Conservation (phyloP, 2,329 filamentous ascomycete genomes). For the Sporothrix curviconia region DNA sequence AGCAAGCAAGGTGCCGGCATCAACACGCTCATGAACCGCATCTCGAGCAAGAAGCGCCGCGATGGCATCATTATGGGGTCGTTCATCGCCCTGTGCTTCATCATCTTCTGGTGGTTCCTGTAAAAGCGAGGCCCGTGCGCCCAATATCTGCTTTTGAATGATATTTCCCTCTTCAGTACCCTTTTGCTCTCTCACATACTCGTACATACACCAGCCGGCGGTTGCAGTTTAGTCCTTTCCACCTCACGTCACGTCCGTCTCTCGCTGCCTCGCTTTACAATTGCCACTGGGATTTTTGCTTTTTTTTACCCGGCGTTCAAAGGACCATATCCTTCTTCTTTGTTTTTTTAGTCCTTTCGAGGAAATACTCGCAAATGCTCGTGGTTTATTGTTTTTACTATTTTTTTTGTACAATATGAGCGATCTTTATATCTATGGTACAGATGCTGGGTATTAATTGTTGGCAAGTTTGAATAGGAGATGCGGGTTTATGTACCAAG, state of each 20-base stretch:
- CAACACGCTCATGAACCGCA: slow-evolving; percentile 84
- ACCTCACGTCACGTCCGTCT: no score
- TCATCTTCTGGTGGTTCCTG: slow-evolving; percentile 75
- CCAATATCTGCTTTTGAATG: no score
- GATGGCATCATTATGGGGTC: slow-evolving; percentile 88
- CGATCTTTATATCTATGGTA: not conserved
- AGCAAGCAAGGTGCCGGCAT: slow-evolving; percentile 85
- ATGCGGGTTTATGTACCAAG: not conserved
- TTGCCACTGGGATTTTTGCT: not conserved
- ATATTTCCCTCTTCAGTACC: not conserved
- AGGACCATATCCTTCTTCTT: not conserved
- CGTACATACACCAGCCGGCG: not conserved
- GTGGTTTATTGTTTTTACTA: not conserved
- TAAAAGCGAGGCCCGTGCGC: no score
- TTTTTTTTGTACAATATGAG: not conserved
- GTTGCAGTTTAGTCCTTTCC: no score
- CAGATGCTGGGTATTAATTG: slow-evolving; percentile 2
- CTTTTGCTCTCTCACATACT: not conserved
- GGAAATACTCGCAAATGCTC: not conserved
- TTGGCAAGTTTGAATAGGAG: not conserved
- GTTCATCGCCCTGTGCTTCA: slow-evolving; percentile 88
- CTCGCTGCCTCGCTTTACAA: not conserved
- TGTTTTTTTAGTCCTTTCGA: not conserved
- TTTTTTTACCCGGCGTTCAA: not conserved
- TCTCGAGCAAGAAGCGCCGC: slow-evolving; percentile 88